Evolutionary conservation across 192 early-diverging fungal genomes (phyloP).

Genomic region (Chytriomyces hyalinus): DNA sequence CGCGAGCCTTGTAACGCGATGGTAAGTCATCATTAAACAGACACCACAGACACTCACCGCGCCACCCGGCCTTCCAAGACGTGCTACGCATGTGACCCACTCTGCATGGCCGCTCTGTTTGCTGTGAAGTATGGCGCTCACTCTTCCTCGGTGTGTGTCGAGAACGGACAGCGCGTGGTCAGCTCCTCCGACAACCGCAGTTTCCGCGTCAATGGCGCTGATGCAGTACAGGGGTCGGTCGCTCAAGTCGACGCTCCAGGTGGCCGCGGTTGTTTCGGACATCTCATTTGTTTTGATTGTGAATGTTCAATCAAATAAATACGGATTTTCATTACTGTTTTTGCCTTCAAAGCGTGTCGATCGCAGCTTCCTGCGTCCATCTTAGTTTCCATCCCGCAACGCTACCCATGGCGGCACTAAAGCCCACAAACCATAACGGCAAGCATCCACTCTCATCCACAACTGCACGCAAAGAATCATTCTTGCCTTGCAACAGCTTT

Average conservation of each 20-base stretch:
- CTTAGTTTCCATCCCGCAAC: constrained; percentile 7
- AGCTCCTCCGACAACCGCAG: constrained; percentile 23
- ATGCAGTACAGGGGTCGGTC: constrained; percentile 36
- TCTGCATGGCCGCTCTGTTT: constrained; percentile 21
- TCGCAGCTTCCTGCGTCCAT: neutral
- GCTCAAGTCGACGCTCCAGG: neutral
- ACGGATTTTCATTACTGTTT: no score
- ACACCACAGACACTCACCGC: neutral
- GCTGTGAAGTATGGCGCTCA: constrained; percentile 3
- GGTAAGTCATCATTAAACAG: neutral
- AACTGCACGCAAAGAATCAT: neutral
- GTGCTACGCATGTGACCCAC: constrained; percentile 34
- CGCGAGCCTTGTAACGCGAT: neutral
- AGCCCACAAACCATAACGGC: constrained; percentile 8
- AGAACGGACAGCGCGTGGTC: constrained; percentile 24
- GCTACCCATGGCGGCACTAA: constrained; percentile 5
- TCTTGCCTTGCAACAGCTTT: neutral
- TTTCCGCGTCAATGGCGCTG: neutral
- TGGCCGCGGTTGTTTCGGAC: no score
- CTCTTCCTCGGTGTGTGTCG: neutral
- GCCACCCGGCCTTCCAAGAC: neutral
- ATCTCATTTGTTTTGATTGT: no score
- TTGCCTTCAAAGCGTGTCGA: constrained; percentile 10
- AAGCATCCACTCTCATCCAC: neutral
- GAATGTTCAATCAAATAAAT: no score